These are phyloP conservation scores for Trametes sanguinea DNA, from an alignment of 768 basidiomycete genomes.

Conservation along the genomic window DNA sequence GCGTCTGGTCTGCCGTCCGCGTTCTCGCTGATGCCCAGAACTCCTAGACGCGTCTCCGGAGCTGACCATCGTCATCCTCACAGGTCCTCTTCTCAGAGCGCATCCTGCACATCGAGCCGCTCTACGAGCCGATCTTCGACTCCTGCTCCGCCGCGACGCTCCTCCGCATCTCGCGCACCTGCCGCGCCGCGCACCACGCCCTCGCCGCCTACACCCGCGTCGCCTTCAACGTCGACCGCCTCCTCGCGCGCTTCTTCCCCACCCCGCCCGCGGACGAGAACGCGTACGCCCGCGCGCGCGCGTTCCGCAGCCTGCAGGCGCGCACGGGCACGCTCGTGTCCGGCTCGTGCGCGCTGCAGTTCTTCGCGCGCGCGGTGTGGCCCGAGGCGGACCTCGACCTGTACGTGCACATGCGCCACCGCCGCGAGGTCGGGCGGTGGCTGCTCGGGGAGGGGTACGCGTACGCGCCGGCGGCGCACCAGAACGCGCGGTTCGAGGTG, in stretches of 20 bases:
- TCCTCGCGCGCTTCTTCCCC: conserved; percentile 40
- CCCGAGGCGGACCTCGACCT: conserved; percentile 52
- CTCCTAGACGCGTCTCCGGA: neutral
- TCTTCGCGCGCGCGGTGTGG: conserved; percentile 46
- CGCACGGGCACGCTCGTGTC: conserved; percentile 49
- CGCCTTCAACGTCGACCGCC: conserved; percentile 39
- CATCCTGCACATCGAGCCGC: conserved; percentile 17
- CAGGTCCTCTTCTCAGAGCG: conserved; percentile 13
- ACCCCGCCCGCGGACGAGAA: conserved; percentile 34
- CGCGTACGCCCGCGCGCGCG: conserved; percentile 37
- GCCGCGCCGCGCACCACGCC: conserved; percentile 17
- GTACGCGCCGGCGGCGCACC: conserved; percentile 27
- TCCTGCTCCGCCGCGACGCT: conserved; percentile 18
- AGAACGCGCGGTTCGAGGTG: conserved; percentile 20
- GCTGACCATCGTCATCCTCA: neutral
- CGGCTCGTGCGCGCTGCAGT: conserved; percentile 56
- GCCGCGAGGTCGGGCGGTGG: conserved; percentile 39
- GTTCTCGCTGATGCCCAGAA: no score
- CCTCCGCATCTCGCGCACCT: conserved; percentile 18
- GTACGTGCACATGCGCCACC: conserved; percentile 41
- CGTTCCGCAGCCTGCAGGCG: conserved; percentile 47
- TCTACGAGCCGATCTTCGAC: conserved; percentile 21
- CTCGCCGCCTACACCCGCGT: conserved; percentile 29
- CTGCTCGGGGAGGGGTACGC: conserved; percentile 38
- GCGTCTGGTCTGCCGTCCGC: no score